Percentiles rank a stretch among this genome's conserved stretches.
These are phyloP conservation scores for Colletotrichum gloeosporioides DNA, from an alignment of 2,329 filamentous ascomycete genomes.

Conservation along the genomic window DNA sequence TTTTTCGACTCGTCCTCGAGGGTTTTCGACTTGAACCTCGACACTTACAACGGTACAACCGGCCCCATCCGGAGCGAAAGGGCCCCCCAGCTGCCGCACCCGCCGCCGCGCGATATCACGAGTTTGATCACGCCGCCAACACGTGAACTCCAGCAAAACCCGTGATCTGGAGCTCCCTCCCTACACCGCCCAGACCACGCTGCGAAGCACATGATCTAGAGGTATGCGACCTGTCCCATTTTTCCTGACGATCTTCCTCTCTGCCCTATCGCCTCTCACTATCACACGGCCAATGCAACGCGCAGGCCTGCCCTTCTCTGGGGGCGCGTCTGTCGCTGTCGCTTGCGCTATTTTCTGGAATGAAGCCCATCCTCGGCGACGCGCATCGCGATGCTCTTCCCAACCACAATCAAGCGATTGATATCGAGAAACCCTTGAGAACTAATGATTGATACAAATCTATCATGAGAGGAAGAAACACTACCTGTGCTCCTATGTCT, in stretches of 20 bases:
- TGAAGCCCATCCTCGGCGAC: not conserved
- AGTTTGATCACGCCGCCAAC: constrained; percentile 49
- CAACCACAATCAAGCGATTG: constrained; percentile 15
- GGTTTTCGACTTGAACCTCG: not conserved
- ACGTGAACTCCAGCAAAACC: constrained; percentile 34
- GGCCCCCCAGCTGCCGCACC: constrained; percentile 22
- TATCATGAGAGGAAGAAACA: not conserved
- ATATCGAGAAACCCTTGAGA: not conserved
- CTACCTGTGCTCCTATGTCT: not conserved
- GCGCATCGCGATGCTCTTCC: not conserved
- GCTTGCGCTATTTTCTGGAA: constrained; percentile 7
- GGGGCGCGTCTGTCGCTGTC: not conserved
- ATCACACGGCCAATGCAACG: constrained; percentile 6
- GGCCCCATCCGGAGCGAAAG: constrained; percentile 14
- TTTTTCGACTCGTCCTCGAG: not conserved
- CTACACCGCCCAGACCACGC: constrained; percentile 20
- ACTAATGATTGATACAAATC: not conserved
- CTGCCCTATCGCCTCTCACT: not conserved
- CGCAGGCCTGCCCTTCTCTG: not conserved
- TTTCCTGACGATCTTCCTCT: constrained; percentile 11
- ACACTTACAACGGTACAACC: constrained; percentile 11
- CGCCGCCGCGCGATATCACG: constrained; percentile 50
- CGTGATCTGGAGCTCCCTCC: constrained; percentile 42
- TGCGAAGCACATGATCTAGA: constrained; percentile 50
- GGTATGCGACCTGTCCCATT: constrained; percentile 38